Evolutionary conservation across 2,329 filamentous ascomycete species (phyloP), one percentile per base, ranked within the genome.

Genomic region (Nigrospora osmanthi): DNA sequence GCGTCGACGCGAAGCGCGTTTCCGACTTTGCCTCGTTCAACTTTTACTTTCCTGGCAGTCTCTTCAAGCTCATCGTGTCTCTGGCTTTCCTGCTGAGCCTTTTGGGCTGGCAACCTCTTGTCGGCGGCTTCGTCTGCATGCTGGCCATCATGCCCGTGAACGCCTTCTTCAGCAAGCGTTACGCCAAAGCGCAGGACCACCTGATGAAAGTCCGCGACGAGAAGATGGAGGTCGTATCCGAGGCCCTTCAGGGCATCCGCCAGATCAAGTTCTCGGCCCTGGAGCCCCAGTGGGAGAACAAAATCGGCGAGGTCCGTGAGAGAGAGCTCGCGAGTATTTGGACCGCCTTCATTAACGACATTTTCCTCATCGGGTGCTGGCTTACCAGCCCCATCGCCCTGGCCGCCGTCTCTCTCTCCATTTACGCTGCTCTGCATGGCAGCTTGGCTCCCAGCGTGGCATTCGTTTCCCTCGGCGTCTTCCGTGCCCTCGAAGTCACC

Each of bases 221-320:
- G 44, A 91, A 90, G 63, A 74, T 89, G 64, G 82, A 76, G 0
- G 76, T 89, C 13, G 75, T 93, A 30, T 86, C 85, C 1, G 87
- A 93, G 61, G 85, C 83, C 0, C 66, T 93, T 1, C 78, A 86
- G 53, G 87, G 87, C 9, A 90, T 91, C 51, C 78, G 86, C 1
- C 87, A 93, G 61, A 88, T 93, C 66, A 93, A 93, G 57, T 89
- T 91, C 54, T 85, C 85, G 0, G 87, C 87, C 1, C 65, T 89
- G 2, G 87, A 91, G 60, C 66, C 70, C 16, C 79, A 86, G 53
- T 91, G 87, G 87, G 80, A 89, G 59, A 70, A 73, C 14, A 85
- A 82, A 49, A 86, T 93, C 58, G 63, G 73, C 49, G 62, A 74
- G 49, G 77, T 82, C 9, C 73, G 87, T 55, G 75, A 81, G 37